Evolutionary conservation across 768 basidiomycete species (phyloP).

Genomic region (Cubamyces sp.): DNA sequence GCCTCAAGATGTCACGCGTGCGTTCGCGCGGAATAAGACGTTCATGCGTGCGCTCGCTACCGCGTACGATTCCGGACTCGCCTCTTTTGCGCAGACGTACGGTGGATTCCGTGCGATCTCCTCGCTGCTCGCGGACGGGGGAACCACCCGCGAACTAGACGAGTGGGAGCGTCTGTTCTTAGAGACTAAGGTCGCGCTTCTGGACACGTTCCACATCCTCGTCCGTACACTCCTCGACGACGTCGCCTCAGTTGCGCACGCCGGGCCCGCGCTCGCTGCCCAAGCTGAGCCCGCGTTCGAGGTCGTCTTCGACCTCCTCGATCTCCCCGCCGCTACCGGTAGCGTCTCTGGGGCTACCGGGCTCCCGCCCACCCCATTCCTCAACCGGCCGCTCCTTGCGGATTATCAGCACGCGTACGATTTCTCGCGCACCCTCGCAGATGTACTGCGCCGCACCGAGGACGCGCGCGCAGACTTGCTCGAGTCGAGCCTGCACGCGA

Average conservation of each 20-base stretch:
- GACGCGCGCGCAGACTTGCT: constrained; percentile 63
- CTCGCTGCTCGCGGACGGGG: constrained; percentile 31
- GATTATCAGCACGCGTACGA: constrained; percentile 77
- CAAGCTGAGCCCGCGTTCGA: constrained; percentile 61
- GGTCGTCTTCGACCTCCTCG: constrained; percentile 61
- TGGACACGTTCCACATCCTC: constrained; percentile 71
- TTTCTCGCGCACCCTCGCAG: constrained; percentile 53
- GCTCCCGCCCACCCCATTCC: constrained; percentile 45
- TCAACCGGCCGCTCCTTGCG: constrained; percentile 65
- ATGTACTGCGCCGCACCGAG: constrained; percentile 49
- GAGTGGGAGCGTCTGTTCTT: constrained; percentile 77
- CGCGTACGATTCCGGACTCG: constrained; percentile 63
- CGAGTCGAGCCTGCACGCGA: constrained; percentile 50
- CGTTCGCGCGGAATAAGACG: constrained; percentile 54
- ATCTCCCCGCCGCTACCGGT: constrained; percentile 41
- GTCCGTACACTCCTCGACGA: constrained; percentile 52
- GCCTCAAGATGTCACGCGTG: constrained; percentile 51
- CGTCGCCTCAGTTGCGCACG: constrained; percentile 41
- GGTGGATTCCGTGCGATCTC: constrained; percentile 48
- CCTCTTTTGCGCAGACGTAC: constrained; percentile 58
- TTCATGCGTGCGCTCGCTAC: constrained; percentile 62
- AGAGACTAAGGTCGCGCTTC: constrained; percentile 69
- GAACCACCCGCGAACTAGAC: constrained; percentile 39
- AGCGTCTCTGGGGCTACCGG: not conserved
- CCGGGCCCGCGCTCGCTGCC: constrained; percentile 46